Conservation (phyloP, 192 early-diverging fungal species). For the Geranomyces variabilis region DNA sequence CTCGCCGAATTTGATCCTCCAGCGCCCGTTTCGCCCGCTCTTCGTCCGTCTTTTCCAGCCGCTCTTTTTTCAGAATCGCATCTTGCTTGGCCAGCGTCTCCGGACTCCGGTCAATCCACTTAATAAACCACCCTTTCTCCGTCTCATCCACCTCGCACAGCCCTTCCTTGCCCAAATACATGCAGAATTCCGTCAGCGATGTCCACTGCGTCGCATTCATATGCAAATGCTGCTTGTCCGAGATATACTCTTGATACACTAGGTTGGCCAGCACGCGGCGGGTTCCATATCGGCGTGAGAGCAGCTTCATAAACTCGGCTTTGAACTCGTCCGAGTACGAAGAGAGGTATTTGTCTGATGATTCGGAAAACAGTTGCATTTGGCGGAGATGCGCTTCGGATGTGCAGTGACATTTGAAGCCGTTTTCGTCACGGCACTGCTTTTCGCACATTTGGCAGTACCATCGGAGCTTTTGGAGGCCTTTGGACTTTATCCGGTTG, state of each 20-base stretch:
- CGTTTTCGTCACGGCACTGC: conserved; percentile 90
- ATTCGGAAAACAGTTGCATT: conserved; percentile 85
- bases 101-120: conserved; percentile 90
- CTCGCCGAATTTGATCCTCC: conserved; percentile 82
- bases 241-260: conserved; percentile 96
- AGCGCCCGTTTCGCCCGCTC: conserved; percentile 77
- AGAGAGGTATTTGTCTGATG: conserved; percentile 73
- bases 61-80: conserved; percentile 78
- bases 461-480: conserved; percentile 84
- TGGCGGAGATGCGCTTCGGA: conserved; percentile 91
- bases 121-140: conserved; percentile 85
- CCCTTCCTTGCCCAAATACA: conserved; percentile 83
- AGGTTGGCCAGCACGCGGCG: conserved; percentile 87
- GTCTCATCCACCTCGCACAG: conserved; percentile 86
- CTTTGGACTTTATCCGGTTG: conserved; percentile 91
- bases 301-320: conserved; percentile 77
- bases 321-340: conserved; percentile 83
- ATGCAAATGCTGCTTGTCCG: conserved; percentile 88
- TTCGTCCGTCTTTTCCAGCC: conserved; percentile 83
- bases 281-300: conserved; percentile 79
- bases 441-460: conserved; percentile 93
- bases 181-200: conserved; percentile 86
- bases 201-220: conserved; percentile 96
- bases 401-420: conserved; percentile 90
- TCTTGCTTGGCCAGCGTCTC: conserved; percentile 81